Evolutionary conservation across 2,329 filamentous ascomycete species (phyloP).

Genomic region (Lachnellula hyalina): DNA sequence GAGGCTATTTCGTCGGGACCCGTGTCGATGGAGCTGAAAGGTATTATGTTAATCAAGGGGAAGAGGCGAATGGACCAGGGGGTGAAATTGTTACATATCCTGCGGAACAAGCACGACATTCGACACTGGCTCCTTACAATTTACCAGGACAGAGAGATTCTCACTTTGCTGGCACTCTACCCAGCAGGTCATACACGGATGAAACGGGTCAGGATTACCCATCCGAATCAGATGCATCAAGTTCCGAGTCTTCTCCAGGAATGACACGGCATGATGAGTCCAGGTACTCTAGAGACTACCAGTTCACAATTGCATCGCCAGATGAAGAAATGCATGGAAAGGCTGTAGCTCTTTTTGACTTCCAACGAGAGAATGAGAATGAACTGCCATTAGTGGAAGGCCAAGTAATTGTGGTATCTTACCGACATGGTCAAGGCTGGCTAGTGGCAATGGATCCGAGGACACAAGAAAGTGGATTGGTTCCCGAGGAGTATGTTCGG

Average conservation of each 20-base stretch:
- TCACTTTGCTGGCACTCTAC: conserved; percentile 46
- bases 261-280: conserved; percentile 62
- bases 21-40: conserved; percentile 67
- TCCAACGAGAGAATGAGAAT: conserved; percentile 92
- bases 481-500: conserved; percentile 94
- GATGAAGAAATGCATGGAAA: conserved; percentile 98
- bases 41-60: conserved; percentile 66
- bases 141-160: conserved; percentile 45
- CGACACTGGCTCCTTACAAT: conserved; percentile 40
- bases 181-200: conserved; percentile 33
- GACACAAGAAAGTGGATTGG: conserved; percentile 87
- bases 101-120: conserved; percentile 55
- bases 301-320: conserved; percentile 89
- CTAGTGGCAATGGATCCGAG: conserved; percentile 93
- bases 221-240: conserved; percentile 54
- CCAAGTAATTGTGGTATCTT: conserved; percentile 94
- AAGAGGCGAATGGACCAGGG: conserved; percentile 68
- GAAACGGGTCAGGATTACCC: conserved; percentile 35
- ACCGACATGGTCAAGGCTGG: conserved; percentile 95
- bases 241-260: conserved; percentile 53
- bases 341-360: conserved; percentile 91
- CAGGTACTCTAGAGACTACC: conserved; percentile 84
- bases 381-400: conserved; percentile 89
- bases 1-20: conserved; percentile 62
- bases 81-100: conserved; percentile 80